A percentile compares a stretch with the other conserved stretches of the same genome.
phyloP scores from a whole-genome alignment of 768 basidiomycete genomes.

The Pisolithus microcarpus region DNA sequence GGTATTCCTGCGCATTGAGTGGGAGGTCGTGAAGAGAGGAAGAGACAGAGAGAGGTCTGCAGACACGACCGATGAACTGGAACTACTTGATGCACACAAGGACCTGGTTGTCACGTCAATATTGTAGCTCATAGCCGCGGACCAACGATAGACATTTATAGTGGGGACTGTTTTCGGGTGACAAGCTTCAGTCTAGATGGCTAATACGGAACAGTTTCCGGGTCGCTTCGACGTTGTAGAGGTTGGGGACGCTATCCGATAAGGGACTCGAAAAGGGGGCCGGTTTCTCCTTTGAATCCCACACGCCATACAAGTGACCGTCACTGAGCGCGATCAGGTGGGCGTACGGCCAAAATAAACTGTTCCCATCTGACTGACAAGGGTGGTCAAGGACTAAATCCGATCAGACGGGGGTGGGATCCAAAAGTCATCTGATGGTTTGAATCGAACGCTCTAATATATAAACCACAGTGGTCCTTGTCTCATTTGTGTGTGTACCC shows the following conservation, averaged over 20 bases:
- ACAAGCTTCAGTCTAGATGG: too few species aligned
- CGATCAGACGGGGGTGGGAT: background rate
- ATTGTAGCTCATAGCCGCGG: background rate
- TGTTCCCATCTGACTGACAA: background rate
- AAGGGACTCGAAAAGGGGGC: too few species aligned
- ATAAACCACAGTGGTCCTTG: background rate
- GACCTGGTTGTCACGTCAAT: conserved; percentile 1
- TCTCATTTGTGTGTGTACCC: background rate
- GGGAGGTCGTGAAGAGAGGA: conserved; percentile 76
- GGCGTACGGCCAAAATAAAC: background rate
- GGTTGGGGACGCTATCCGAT: too few species aligned
- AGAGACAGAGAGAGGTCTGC: conserved; percentile 5
- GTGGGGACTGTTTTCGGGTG: conserved; percentile 11
- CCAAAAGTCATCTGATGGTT: too few species aligned
- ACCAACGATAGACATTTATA: background rate
- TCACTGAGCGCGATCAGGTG: background rate
- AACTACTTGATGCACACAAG: conserved; percentile 11
- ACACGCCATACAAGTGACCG: background rate
- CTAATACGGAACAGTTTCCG: background rate
- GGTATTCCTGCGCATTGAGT: conserved; percentile 95
- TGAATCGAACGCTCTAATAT: background rate
- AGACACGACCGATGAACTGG: conserved; percentile 7
- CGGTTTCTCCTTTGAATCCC: background rate
- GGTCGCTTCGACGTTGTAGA: too few species aligned
- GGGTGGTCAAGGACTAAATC: background rate